Base-by-base conservation (phyloP, 176 grass and related monocot species). In the Musa beccarii region DNA sequence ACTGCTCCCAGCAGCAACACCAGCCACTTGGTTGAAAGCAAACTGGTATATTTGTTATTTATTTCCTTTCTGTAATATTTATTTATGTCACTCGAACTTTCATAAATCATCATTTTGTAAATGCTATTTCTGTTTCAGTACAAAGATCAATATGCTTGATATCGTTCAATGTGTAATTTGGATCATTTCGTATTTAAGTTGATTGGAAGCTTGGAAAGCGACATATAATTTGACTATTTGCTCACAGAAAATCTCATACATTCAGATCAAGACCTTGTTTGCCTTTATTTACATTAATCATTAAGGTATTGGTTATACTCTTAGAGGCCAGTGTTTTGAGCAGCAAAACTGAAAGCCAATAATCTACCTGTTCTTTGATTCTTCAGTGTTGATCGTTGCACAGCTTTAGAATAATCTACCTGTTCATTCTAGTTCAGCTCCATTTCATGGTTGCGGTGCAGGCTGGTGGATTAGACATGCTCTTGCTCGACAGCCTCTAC, bases 401-500 rank as follows among this genome's bases (percentile, higher is more conserved):
- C 34, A 43, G 34, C 34, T 43, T 43, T 43, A 43, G 34, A 43
- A 43, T 43, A 43, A 43, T 43, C 3, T 43, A 43, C 34, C 34
- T 43, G 34, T 43, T 43, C 34, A 6, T 43, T 43, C 4, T 6
- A 43, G 34, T 43, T 43, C 34, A 43, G 5, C 34, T 43, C 34
- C 34, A 43, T 43, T 43, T 43, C 34, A 43, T 43, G 34, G 34
- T 43, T 43, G 34, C 34, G 34, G 12, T 28, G 12, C 81, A 99
- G 86, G 86, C 83, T 66, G 91, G 95, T 54, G 95, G 91, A 4
- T 99, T 99, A 34, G 91, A 99, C 90, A 94, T 88, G 84, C 83
- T 99, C 52, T 84, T 99, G 81, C 85, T 99, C 34, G 91, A 99
- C 62, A 99, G 88, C 67, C 83, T 99, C 21, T 92, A 99, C n/a